Evolutionary conservation across 441 rosid genomes (phyloP), one percentile per base, ranked within the genome.

Genomic region (Euphorbia celastroides): DNA sequence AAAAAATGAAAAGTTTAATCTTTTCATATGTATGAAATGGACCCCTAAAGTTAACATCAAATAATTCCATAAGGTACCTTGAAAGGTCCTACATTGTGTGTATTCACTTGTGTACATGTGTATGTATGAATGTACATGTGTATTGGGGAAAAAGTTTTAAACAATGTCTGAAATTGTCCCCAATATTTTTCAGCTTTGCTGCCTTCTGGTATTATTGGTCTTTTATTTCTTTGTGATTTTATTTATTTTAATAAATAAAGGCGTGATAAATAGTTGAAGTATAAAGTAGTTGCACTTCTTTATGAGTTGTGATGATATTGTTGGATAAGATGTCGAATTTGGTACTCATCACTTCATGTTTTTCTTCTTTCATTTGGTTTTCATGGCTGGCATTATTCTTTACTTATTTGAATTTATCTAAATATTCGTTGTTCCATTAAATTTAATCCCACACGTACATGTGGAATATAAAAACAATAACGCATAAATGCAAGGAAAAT

Each of bases 1-100:
- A 9, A 34, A 3, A 3, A 9, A 34, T 4, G 38, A 9, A 34
- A 3, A 4, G 5, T 34, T 34, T 3, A 34, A 34, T 3, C 38
- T 3, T 34, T 34, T 4, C 9, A 34, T 34, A 34, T 9, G 38
- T 34, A 34, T 9, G 4, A 34, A 34, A 34, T 3, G 12, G 12
- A 3, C 44, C 44, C 44, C 12, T 14, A 9, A 38, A 38, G 44
- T 38, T 38, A 2, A 9, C 44, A 9, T 9, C 44, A 38, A 3
- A 2, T 46, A 17, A 48, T 48, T 48, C 19, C 54, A 48, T 48
- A 48, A 4, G 1, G n/a, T 17, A 17, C 4, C 13, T 2, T n/a
- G 62, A 22, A 22, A n/a, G 68, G 66, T 50, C 72, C 60, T 60
- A 65, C 66, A 19, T 22, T 28, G 17, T 19, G 44, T 3, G 20